Evolutionary conservation across 2,329 filamentous ascomycete genomes (phyloP).

Genomic region (Dactylellina cionopaga): DNA sequence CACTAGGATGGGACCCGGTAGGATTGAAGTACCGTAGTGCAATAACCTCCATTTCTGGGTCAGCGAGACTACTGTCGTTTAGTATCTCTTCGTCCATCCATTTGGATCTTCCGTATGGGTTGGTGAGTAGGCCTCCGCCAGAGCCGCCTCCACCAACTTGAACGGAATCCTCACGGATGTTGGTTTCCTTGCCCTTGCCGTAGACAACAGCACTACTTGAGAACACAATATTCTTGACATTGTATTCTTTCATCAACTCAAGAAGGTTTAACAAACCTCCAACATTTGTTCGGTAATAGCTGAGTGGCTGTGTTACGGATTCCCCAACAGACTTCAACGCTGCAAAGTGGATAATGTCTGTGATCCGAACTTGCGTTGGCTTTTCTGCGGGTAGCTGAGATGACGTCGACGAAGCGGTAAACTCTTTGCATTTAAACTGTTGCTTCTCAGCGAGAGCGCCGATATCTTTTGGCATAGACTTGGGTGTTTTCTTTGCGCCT

Average conservation of each 20-base stretch:
- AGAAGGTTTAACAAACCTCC: slow-evolving; percentile 71
- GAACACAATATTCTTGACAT: slow-evolving; percentile 74
- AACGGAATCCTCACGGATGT: slow-evolving; percentile 56
- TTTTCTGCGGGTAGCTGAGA: slow-evolving; percentile 58
- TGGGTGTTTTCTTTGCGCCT: slow-evolving; percentile 27
- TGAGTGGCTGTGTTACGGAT: slow-evolving; percentile 70
- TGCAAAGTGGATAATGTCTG: slow-evolving; percentile 75
- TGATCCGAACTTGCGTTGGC: slow-evolving; percentile 65
- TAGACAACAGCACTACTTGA: slow-evolving; percentile 76
- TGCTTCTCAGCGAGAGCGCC: slow-evolving; percentile 59
- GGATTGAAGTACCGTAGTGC: slow-evolving; percentile 75
- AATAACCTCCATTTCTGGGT: slow-evolving; percentile 71
- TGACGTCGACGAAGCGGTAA: slow-evolving; percentile 61
- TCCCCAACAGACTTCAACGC: slow-evolving; percentile 74
- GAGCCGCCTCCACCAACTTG: slow-evolving; percentile 66
- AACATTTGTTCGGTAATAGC: slow-evolving; percentile 76
- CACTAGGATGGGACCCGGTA: slow-evolving; percentile 72
- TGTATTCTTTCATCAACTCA: slow-evolving; percentile 67
- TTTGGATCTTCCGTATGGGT: slow-evolving; percentile 74
- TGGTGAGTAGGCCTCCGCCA: slow-evolving; percentile 64
- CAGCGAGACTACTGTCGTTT: slow-evolving; percentile 70
- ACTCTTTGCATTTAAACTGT: slow-evolving; percentile 60
- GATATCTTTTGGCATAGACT: slow-evolving; percentile 60
- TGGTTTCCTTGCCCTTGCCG: slow-evolving; percentile 65
- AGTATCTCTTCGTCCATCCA: slow-evolving; percentile 75